A percentile compares a stretch with the other conserved stretches of the same genome.
Evolutionary conservation across 179 eudicot genomes (phyloP).

Genomic region (Silene noctiflora): DNA sequence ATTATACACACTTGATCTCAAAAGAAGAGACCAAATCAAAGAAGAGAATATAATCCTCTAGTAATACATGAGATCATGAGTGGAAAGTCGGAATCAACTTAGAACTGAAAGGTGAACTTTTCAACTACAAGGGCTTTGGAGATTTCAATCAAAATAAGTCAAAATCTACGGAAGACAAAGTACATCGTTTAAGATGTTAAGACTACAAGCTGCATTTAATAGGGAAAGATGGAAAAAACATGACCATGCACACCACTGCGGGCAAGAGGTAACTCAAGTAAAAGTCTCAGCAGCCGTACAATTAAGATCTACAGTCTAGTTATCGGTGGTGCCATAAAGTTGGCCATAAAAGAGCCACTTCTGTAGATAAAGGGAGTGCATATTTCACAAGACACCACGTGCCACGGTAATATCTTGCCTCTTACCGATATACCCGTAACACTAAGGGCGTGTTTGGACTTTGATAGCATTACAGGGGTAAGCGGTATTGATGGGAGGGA

Average conservation of each 20-base stretch:
- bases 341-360: no score
- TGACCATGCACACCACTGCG: neutral
- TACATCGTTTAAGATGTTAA: neutral
- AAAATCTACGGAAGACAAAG: neutral
- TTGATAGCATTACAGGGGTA: no score
- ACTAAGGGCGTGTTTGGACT: no score
- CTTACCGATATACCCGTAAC: no score
- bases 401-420: no score
- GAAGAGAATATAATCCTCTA: neutral
- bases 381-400: no score
- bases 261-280: neutral
- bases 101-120: neutral
- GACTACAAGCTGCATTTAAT: neutral
- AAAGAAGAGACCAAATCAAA: neutral
- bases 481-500: no score
- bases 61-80: neutral
- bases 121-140: neutral
- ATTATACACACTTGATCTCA: no score
- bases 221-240: neutral
- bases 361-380: no score
- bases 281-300: neutral
- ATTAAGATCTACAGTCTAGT: neutral
- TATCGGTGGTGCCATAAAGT: neutral
- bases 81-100: neutral
- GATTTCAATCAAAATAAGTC: neutral